Base-by-base conservation (phyloP, 805 yeast genomes). In the Ogataea ramenticola region DNA sequence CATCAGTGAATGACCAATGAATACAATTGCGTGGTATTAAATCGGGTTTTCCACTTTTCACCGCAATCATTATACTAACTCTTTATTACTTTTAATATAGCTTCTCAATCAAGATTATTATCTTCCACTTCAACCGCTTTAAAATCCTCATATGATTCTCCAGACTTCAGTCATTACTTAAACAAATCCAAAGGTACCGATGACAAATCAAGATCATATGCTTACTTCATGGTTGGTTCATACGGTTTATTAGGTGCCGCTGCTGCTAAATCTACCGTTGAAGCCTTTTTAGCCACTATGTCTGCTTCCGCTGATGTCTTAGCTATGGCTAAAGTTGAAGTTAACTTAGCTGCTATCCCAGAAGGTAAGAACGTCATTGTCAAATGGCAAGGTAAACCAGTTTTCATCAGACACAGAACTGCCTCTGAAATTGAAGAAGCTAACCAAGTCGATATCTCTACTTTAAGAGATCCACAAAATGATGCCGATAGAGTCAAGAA, bases 381-480 rank as follows among this genome's bases (percentile, higher is more conserved):
- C 57, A 93, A 93, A 74, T 93, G 99, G 99, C 96, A 95, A 73
- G 99, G 99, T 73, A 93, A 93, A 77, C 99, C 99, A 54, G 96
- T 93, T 54, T 93, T 93, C 74, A 89, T 93, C 68, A 91, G 99
- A 79, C 99, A 93, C 80, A 86, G 99, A 80, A 90, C 99, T 39
- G 70, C 78, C 39, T 79, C 75, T 49, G 99, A 93, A 76, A 90
- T 93, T 56, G 87, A 79, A 42, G 99, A 93, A 75, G 99, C 99
- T 53, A 86, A 89, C 70, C 60, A 66, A 16, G 86, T 89, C 52
- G 91, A 91, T 57, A 66, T 93, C 49, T 58, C 80, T 27, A 39
- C 77, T 36, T 80, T 93, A 66, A 87, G 97, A 72, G 99, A 93
- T 68, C 99, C 99, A 56, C 87, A 93, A 76, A 69, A 74, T 41